Evolutionary conservation across 306 rosid genomes (phyloP).

Genomic region (Macrotyloma uniflorum): DNA sequence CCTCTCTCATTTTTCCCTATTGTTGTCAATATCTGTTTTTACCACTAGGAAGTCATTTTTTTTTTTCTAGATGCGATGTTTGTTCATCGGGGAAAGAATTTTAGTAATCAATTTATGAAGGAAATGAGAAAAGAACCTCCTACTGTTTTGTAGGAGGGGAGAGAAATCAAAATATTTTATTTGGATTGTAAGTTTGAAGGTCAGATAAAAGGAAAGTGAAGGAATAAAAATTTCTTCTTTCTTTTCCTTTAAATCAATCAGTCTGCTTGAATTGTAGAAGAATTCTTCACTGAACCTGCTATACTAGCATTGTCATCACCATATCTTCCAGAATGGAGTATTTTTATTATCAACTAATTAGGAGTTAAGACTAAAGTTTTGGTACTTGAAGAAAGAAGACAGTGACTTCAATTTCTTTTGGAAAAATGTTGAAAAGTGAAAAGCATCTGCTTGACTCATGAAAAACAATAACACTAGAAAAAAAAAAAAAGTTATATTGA

Average conservation of each 20-base stretch:
- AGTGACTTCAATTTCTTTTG: no score
- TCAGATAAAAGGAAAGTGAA: no score
- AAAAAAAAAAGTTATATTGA: no score
- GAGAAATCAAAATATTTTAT: neutral
- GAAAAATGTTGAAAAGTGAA: no score
- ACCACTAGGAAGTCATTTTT: constrained; percentile 13
- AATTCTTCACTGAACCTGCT: neutral
- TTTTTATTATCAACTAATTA: neutral
- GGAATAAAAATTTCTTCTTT: no score
- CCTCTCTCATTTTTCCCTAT: constrained; percentile 2
- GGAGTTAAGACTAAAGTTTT: neutral
- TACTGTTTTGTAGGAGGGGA: neutral
- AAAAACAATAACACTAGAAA: no score
- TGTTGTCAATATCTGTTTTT: constrained; percentile 22
- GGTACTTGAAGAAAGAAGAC: neutral
- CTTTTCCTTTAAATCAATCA: neutral
- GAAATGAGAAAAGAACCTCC: constrained; percentile 4
- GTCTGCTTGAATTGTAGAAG: neutral
- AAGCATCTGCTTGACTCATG: no score
- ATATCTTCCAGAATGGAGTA: neutral
- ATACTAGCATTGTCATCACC: neutral
- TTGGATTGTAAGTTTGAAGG: neutral
- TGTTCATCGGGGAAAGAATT: neutral
- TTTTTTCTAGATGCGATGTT: neutral
- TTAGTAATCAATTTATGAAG: constrained; percentile 30